A percentile compares a stretch with the other conserved stretches of the same genome.
Conservation (phyloP, 2,329 filamentous ascomycete species). For the Trichoderma endophyticum region DNA sequence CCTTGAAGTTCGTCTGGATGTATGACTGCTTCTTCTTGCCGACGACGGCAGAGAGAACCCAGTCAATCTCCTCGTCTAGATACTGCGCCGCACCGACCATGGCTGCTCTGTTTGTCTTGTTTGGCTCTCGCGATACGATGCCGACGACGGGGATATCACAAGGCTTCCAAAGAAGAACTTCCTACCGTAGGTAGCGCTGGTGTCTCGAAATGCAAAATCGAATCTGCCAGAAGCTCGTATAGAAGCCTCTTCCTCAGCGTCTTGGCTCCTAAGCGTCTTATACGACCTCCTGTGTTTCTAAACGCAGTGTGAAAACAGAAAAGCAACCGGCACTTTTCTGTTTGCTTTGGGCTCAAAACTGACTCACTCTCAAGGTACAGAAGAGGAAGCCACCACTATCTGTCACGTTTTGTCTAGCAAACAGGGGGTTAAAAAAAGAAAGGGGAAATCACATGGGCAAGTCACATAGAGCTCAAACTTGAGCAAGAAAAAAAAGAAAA, state of each 20-base stretch:
- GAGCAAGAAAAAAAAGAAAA: neutral
- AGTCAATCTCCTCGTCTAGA: slow-evolving; percentile 34
- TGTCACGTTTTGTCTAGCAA: neutral
- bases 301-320: neutral
- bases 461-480: neutral
- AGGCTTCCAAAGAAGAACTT: neutral
- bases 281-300: neutral
- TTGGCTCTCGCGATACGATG: neutral
- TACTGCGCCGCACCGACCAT: slow-evolving; percentile 39
- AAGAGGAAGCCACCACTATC: neutral
- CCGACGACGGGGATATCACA: neutral
- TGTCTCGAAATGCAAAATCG: neutral
- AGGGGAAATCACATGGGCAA: neutral
- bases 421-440: neutral
- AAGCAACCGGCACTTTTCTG: neutral
- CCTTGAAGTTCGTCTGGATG: slow-evolving; percentile 30
- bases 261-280: neutral
- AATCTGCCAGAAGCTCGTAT: neutral
- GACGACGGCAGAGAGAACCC: slow-evolving; percentile 32
- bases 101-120: neutral
- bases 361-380: neutral
- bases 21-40: slow-evolving; percentile 25
- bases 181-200: neutral
- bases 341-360: neutral
- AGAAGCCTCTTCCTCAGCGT: neutral